These are phyloP conservation scores for Piloderma croceum DNA, from an alignment of 768 basidiomycete genomes.

Conservation along the genomic window DNA sequence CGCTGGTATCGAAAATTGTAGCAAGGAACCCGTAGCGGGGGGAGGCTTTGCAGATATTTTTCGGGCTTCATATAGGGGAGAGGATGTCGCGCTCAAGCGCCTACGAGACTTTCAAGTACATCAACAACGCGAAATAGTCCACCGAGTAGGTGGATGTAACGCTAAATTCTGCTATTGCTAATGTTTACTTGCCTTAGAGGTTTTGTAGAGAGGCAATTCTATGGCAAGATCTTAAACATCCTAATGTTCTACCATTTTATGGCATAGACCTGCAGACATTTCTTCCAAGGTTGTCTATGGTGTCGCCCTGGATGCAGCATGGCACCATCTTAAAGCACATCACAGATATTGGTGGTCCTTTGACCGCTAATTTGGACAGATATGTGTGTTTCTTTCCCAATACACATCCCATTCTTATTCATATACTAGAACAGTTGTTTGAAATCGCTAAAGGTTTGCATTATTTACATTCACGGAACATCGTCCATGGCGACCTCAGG, in stretches of 20 bases:
- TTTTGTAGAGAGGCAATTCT: not conserved
- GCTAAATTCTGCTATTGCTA: not conserved
- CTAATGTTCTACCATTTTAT: not conserved
- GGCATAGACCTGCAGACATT: not conserved
- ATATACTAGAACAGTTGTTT: not conserved
- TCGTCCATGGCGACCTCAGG: conserved; percentile 4
- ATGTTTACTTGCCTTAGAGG: not conserved
- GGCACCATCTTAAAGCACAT: not conserved
- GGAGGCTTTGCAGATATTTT: not conserved
- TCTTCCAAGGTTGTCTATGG: not conserved
- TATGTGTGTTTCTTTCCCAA: not conserved
- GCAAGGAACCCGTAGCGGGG: not conserved
- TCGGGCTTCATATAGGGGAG: not conserved
- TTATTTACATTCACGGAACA: conserved; percentile 1
- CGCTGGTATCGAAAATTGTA: not conserved
- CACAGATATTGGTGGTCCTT: not conserved
- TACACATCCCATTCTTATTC: not conserved
- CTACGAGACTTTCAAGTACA: not conserved
- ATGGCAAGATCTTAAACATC: not conserved
- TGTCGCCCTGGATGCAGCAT: not conserved
- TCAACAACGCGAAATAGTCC: not conserved
- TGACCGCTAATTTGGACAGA: not conserved
- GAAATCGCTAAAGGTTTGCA: not conserved
- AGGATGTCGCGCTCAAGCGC: not conserved
- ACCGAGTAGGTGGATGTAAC: not conserved